Evolutionary conservation across 805 yeast genomes (phyloP).

Genomic region (Candida sanyiensis): DNA sequence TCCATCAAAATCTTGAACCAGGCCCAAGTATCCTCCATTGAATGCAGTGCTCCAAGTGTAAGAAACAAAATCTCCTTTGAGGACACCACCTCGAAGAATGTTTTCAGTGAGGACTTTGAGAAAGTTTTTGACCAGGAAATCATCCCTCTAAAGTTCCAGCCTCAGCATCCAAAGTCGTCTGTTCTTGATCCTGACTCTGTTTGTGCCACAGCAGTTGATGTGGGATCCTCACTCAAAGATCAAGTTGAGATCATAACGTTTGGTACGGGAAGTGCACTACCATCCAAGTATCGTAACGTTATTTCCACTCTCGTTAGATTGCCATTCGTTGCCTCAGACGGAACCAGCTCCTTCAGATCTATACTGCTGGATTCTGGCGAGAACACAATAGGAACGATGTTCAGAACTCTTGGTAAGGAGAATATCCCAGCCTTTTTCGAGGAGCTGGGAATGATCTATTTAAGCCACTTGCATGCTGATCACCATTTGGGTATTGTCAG

Average conservation of each 20-base stretch:
- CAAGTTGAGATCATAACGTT: slow-evolving; percentile 67
- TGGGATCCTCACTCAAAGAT: slow-evolving; percentile 37
- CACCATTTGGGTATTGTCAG: slow-evolving; percentile 85
- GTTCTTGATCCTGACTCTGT: slow-evolving; percentile 14
- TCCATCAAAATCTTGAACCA: slow-evolving; percentile 17
- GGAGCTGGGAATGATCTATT: slow-evolving; percentile 60
- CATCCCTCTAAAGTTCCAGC: slow-evolving; percentile 19
- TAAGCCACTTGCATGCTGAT: slow-evolving; percentile 95
- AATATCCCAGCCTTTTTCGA: slow-evolving; percentile 40
- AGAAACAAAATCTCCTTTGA: slow-evolving; percentile 15
- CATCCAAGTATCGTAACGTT: slow-evolving; percentile 81
- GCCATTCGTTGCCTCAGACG: slow-evolving; percentile 36
- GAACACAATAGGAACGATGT: slow-evolving; percentile 70
- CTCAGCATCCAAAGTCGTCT: slow-evolving; percentile 8
- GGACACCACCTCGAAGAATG: slow-evolving; percentile 7
- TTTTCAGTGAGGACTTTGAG: slow-evolving; percentile 24
- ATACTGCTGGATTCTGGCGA: slow-evolving; percentile 92
- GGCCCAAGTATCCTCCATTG: slow-evolving; percentile 20
- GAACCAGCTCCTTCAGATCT: slow-evolving; percentile 32
- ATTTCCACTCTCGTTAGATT: slow-evolving; percentile 71
- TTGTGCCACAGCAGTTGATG: slow-evolving; percentile 17
- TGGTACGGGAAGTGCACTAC: slow-evolving; percentile 93
- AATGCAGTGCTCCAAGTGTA: slow-evolving; percentile 14
- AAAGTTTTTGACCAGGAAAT: slow-evolving; percentile 24
- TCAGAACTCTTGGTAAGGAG: slow-evolving; percentile 51